Conservation (phyloP, 2,329 filamentous ascomycete species). For the Alternaria gaisen region DNA sequence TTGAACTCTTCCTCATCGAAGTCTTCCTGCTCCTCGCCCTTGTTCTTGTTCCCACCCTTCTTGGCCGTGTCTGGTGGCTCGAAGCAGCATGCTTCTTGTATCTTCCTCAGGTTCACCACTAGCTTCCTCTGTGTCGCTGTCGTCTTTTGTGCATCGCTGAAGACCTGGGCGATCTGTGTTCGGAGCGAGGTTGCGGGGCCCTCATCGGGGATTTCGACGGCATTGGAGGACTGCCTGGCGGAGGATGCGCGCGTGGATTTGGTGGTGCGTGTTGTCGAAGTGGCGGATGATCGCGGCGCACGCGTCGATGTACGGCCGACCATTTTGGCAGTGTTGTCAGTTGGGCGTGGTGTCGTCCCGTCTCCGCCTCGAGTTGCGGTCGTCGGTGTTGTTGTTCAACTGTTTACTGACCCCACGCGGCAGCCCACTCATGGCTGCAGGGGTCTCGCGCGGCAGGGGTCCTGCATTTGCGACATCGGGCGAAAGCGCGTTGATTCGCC, state of each 20-base stretch:
- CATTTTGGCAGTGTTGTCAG: constrained; percentile 46
- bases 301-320: constrained; percentile 57
- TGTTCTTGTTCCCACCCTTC: constrained; percentile 44
- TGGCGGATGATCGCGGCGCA: constrained; percentile 50
- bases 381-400: constrained; percentile 26
- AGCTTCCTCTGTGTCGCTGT: constrained; percentile 91
- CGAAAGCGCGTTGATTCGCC: constrained; percentile 28
- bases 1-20: constrained; percentile 90
- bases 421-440: constrained; percentile 16
- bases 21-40: constrained; percentile 62
- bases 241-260: constrained; percentile 58
- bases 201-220: constrained; percentile 71
- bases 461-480: constrained; percentile 37
- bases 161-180: constrained; percentile 70
- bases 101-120: constrained; percentile 84
- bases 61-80: constrained; percentile 63
- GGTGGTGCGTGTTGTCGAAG: constrained; percentile 49
- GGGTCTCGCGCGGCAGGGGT: constrained; percentile 15
- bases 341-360: constrained; percentile 16
- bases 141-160: constrained; percentile 77
- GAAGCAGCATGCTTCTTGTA: constrained; percentile 83
- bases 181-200: constrained; percentile 75
- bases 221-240: constrained; percentile 52
- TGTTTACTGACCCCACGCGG: constrained; percentile 13
- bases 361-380: constrained; percentile 13